Percentiles rank a stretch among this genome's conserved stretches.
phyloP scores from a whole-genome alignment of 257 asterid species.

The Eucommia ulmoides region DNA sequence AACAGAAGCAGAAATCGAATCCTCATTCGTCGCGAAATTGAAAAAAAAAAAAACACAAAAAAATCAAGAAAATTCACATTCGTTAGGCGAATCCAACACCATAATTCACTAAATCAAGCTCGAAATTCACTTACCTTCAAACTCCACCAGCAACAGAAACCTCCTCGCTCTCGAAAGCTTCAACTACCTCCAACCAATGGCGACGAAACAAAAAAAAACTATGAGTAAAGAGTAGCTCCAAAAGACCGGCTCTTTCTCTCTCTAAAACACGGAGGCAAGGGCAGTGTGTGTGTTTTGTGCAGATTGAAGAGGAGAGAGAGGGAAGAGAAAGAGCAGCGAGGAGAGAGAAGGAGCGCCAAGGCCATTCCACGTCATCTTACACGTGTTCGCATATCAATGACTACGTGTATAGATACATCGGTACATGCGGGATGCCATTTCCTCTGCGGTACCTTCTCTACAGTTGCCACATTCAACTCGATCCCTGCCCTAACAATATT shows the following conservation, averaged over 20 bases:
- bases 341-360: constrained; percentile 35
- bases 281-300: not conserved
- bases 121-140: constrained; percentile 21
- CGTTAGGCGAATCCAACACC: too few relatives aligned
- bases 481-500: too few relatives aligned
- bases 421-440: too few relatives aligned
- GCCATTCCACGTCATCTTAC: constrained; percentile 78
- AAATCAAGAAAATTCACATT: too few relatives aligned
- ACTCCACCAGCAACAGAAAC: not conserved
- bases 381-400: constrained; percentile 46
- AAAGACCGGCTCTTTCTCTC: constrained; percentile 18
- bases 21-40: not conserved
- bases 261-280: constrained; percentile 10
- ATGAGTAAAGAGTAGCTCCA: not conserved
- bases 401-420: too few relatives aligned
- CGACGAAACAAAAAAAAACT: not conserved
- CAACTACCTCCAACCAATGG: not conserved
- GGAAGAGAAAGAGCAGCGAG: constrained; percentile 3
- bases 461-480: too few relatives aligned
- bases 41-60: not conserved
- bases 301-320: constrained; percentile 6
- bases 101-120: constrained; percentile 4
- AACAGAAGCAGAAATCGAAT: constrained; percentile 1
- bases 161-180: not conserved
- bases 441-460: too few relatives aligned